phyloP scores from a whole-genome alignment of 768 basidiomycete species.

The Russula ochroleuca region DNA sequence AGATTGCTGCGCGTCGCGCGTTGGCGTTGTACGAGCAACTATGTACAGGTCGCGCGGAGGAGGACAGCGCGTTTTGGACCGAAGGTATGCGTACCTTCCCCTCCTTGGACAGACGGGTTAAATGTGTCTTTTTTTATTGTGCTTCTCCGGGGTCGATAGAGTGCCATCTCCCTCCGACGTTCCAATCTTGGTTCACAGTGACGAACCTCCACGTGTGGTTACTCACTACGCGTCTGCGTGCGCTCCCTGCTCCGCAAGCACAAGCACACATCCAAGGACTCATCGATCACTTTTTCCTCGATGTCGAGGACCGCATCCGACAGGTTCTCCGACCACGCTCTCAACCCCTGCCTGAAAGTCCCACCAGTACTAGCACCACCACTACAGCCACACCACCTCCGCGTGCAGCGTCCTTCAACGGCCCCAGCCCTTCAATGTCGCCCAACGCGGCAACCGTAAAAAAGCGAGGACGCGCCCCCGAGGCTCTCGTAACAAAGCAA shows the following conservation, averaged over 20 bases:
- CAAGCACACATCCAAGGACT: constrained; percentile 71
- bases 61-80: constrained; percentile 26
- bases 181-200: constrained; percentile 95
- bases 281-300: constrained; percentile 93
- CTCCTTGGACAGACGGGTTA: not conserved
- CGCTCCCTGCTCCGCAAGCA: constrained; percentile 66
- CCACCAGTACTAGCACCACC: constrained; percentile 30
- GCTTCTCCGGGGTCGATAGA: constrained; percentile 43
- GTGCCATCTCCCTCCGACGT: constrained; percentile 83
- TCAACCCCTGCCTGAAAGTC: constrained; percentile 18
- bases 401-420: constrained; percentile 13
- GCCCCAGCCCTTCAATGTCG: not conserved
- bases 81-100: constrained; percentile 1
- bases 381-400: constrained; percentile 30
- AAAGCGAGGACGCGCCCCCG: constrained; percentile 53
- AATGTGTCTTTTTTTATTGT: not conserved
- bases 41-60: constrained; percentile 24
- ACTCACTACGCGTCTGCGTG: constrained; percentile 80
- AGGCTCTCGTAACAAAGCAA: constrained; percentile 75
- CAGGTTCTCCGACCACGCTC: constrained; percentile 45
- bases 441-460: not conserved
- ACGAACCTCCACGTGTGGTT: constrained; percentile 93
- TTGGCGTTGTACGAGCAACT: constrained; percentile 24
- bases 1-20: constrained; percentile 24
- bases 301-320: constrained; percentile 87